Evolutionary conservation across 805 yeast species (phyloP).

Genomic region (Candida chauliodis): DNA sequence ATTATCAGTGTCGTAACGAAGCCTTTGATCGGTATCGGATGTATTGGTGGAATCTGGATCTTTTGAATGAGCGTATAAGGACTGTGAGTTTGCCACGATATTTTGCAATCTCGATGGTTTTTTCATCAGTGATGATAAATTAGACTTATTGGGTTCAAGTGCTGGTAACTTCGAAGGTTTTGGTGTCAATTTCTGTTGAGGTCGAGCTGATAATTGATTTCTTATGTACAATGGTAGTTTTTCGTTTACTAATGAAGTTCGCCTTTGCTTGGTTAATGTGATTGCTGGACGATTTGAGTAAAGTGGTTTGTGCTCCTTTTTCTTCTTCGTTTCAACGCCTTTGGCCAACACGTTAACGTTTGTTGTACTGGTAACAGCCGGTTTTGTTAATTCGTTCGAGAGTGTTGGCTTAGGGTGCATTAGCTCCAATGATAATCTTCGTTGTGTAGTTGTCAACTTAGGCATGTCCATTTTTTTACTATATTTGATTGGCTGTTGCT

Average conservation of each 20-base stretch:
- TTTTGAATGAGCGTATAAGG: conserved; percentile 27
- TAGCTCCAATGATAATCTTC: conserved; percentile 27
- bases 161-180: conserved; percentile 8
- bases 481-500: not conserved
- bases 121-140: not conserved
- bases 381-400: conserved; percentile 17
- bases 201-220: conserved; percentile 11
- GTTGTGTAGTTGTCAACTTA: conserved; percentile 16
- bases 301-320: conserved; percentile 1
- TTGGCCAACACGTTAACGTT: conserved; percentile 33
- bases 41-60: conserved; percentile 14
- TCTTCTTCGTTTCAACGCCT: conserved; percentile 13
- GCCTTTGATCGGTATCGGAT: conserved; percentile 12
- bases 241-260: conserved; percentile 35
- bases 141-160: not conserved
- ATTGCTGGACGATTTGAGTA: not conserved
- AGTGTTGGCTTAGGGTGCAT: conserved; percentile 17
- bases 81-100: conserved; percentile 33
- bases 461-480: conserved; percentile 14
- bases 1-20: conserved; percentile 14
- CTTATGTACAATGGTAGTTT: conserved; percentile 34
- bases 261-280: conserved; percentile 12
- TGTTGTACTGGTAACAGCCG: conserved; percentile 29
- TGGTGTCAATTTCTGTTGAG: conserved; percentile 5
- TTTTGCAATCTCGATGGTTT: conserved; percentile 24